phyloP scores from a whole-genome alignment of 768 basidiomycete species.

The Pisolithus tinctorius region DNA sequence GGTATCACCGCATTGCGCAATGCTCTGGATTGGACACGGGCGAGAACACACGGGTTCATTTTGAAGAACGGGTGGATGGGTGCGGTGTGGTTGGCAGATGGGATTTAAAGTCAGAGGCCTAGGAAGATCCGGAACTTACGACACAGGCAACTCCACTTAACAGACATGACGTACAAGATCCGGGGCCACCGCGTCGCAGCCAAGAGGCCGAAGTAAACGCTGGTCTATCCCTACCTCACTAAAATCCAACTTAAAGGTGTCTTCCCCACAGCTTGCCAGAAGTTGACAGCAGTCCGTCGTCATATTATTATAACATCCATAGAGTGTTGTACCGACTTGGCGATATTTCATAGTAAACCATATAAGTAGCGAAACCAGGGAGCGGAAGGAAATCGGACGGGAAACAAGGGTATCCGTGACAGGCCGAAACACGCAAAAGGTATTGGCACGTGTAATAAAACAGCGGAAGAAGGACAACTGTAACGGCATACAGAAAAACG shows the following conservation, averaged over 20 bases:
- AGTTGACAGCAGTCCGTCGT: background rate
- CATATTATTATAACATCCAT: slow-evolving; percentile 24
- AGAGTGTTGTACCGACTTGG: slow-evolving; percentile 10
- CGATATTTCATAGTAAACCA: slow-evolving; percentile 27
- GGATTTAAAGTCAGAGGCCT: no score
- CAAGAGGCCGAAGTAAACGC: no score
- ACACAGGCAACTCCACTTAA: no score
- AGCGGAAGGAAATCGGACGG: slow-evolving; percentile 7
- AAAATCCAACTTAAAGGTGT: background rate
- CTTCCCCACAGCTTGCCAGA: background rate
- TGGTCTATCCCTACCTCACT: background rate
- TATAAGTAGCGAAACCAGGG: slow-evolving; percentile 24
- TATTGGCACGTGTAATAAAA: slow-evolving; percentile 22
- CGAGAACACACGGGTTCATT: slow-evolving; percentile 26
- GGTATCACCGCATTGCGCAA: slow-evolving; percentile 10
- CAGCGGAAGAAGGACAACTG: slow-evolving; percentile 2
- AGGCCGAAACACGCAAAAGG: slow-evolving; percentile 5
- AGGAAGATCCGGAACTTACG: no score
- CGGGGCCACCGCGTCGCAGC: no score
- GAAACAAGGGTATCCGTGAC: slow-evolving; percentile 26
- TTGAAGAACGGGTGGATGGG: background rate
- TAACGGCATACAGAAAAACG: slow-evolving; percentile 4
- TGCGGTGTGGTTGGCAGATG: no score
- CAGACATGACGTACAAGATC: no score
- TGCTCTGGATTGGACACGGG: slow-evolving; percentile 14